Evolutionary conservation across 805 yeast genomes (phyloP).

Genomic region (Candida ascalaphidarum): DNA sequence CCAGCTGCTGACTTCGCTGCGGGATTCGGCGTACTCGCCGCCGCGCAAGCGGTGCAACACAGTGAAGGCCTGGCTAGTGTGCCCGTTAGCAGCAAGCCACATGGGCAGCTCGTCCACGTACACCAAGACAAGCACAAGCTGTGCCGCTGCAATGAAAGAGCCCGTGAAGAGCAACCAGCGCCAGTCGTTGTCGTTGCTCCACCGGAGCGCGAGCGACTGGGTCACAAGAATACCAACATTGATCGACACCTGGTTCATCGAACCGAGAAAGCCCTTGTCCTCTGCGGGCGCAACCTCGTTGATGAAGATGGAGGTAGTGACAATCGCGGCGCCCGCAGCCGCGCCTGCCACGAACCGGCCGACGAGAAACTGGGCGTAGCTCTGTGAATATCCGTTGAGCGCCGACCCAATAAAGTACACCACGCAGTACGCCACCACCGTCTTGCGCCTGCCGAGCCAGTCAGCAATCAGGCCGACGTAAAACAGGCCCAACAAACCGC

Average conservation of each 20-base stretch:
- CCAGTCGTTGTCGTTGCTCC: conserved; percentile 68
- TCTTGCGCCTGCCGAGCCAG: conserved; percentile 50
- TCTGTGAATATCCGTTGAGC: conserved; percentile 43
- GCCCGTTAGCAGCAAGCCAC: conserved; percentile 58
- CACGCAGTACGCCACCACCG: conserved; percentile 43
- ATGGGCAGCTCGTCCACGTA: conserved; percentile 71
- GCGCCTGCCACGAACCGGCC: conserved; percentile 79
- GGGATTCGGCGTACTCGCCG: conserved; percentile 24
- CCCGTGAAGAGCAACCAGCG: conserved; percentile 62
- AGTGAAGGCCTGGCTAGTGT: conserved; percentile 29
- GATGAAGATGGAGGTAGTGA: conserved; percentile 74
- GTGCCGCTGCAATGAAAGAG: conserved; percentile 40
- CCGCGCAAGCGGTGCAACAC: conserved; percentile 30
- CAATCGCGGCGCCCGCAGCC: conserved; percentile 84
- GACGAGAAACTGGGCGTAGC: conserved; percentile 34
- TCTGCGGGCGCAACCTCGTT: conserved; percentile 70
- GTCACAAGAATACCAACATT: conserved; percentile 80
- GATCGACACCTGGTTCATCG: conserved; percentile 82
- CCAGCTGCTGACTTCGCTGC: conserved; percentile 33
- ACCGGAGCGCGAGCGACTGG: conserved; percentile 62
- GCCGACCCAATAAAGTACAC: conserved; percentile 56
- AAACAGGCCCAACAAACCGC: conserved; percentile 73
- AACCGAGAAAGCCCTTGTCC: conserved; percentile 71
- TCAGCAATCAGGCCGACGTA: conserved; percentile 62
- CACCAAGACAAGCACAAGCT: conserved; percentile 30